Conservation (phyloP, 805 yeast genomes). For the Pichia paraexigua region DNA sequence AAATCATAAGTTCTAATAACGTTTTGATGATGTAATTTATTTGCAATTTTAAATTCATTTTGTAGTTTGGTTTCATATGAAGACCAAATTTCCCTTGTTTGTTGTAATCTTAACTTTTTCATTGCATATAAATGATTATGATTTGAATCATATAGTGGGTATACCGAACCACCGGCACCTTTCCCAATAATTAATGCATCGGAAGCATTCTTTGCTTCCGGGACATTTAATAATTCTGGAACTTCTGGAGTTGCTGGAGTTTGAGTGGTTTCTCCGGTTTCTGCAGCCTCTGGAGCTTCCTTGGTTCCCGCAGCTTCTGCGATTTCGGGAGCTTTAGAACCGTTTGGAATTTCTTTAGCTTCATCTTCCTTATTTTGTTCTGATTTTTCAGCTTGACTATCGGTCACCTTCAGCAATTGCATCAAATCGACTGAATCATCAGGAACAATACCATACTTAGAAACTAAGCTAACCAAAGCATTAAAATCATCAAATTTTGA, state of each 20-base stretch:
- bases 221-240: neutral
- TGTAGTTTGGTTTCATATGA: constrained; percentile 75
- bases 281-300: neutral
- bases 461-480: constrained; percentile 9
- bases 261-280: neutral
- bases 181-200: constrained; percentile 43
- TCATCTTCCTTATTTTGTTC: neutral
- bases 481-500: constrained; percentile 11
- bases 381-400: neutral
- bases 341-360: neutral
- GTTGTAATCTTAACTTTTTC: constrained; percentile 70
- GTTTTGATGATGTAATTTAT: constrained; percentile 69
- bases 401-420: constrained; percentile 1
- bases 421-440: constrained; percentile 5
- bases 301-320: neutral
- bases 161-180: constrained; percentile 95
- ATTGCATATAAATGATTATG: constrained; percentile 65
- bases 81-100: constrained; percentile 50
- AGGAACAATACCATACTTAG: constrained; percentile 15
- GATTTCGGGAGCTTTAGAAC: neutral
- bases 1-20: constrained; percentile 76
- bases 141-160: constrained; percentile 55
- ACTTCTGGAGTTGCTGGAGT: neutral
- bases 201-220: constrained; percentile 4
- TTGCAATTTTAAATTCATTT: constrained; percentile 77